Percentiles rank a stretch among this genome's conserved stretches.
These are phyloP conservation scores for Lasiodiplodia hormozganensis DNA, from an alignment of 2,329 filamentous ascomycete species.

Conservation along the genomic window DNA sequence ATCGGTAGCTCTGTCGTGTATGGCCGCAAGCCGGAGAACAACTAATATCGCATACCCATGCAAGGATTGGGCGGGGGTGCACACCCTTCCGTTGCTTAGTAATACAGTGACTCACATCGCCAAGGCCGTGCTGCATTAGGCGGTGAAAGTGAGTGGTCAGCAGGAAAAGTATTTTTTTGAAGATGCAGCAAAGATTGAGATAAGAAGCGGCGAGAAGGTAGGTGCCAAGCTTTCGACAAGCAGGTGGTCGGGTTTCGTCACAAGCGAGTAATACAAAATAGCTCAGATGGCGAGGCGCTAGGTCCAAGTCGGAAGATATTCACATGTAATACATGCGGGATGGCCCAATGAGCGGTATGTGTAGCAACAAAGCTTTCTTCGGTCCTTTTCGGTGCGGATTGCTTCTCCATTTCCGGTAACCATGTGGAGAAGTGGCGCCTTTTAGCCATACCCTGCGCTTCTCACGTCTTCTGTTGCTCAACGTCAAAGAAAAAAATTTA, in stretches of 20 bases:
- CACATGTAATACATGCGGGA: neutral
- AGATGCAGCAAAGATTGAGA: neutral
- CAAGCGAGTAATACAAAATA: neutral
- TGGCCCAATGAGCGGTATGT: conserved; percentile 1
- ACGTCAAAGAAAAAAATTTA: neutral
- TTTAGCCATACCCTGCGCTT: neutral
- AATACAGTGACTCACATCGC: neutral
- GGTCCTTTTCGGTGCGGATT: neutral
- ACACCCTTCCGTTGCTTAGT: neutral
- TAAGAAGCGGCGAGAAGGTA: neutral
- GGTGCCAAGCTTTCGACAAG: neutral
- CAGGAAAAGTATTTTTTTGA: neutral
- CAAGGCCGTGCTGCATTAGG: neutral
- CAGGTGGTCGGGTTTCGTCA: neutral
- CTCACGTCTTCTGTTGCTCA: neutral
- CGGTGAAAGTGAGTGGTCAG: neutral
- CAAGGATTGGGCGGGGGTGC: neutral
- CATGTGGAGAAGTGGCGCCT: neutral
- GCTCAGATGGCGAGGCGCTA: neutral
- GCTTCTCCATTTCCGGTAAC: neutral
- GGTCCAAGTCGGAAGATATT: neutral
- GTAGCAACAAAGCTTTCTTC: neutral
- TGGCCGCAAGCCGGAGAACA: conserved; percentile 20
- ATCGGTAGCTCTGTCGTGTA: conserved; percentile 18
- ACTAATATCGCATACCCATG: neutral